phyloP scores from a whole-genome alignment of 1,284 basidiomycete genomes.

The Malassezia yamatoensis region DNA sequence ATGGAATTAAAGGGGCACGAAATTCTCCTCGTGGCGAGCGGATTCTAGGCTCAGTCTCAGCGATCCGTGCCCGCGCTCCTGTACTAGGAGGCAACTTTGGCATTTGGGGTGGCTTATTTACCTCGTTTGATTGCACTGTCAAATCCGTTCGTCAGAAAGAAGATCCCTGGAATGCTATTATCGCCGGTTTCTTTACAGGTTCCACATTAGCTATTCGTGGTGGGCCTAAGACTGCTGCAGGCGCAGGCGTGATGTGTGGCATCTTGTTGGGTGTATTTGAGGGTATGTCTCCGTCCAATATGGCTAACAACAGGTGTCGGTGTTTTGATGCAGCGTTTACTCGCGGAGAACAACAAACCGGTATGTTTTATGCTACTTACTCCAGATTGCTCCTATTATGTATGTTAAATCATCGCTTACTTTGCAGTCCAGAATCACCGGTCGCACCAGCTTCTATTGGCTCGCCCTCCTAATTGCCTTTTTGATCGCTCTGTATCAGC shows the following conservation, averaged over 20 bases:
- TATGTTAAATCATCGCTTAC: background rate
- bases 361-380: background rate
- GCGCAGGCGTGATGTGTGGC: slow-evolving; percentile 86
- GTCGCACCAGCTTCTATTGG: background rate
- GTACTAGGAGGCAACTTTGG: slow-evolving; percentile 97
- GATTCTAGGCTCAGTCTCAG: slow-evolving; percentile 80
- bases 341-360: slow-evolving; percentile 62
- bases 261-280: slow-evolving; percentile 80
- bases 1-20: slow-evolving; percentile 93
- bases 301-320: slow-evolving; percentile 60
- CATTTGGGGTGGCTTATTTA: slow-evolving; percentile 71
- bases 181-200: slow-evolving; percentile 95
- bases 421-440: background rate
- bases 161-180: slow-evolving; percentile 98
- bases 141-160: slow-evolving; percentile 94
- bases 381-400: slow-evolving; percentile 33
- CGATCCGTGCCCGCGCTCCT: slow-evolving; percentile 94
- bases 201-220: slow-evolving; percentile 87
- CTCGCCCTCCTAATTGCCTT: no score
- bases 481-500: no score
- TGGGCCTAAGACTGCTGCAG: slow-evolving; percentile 83
- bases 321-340: slow-evolving; percentile 69
- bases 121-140: slow-evolving; percentile 92
- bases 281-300: slow-evolving; percentile 53
- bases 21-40: slow-evolving; percentile 94